phyloP scores from a whole-genome alignment of 306 rosid species.

The Cicer bijugum region DNA sequence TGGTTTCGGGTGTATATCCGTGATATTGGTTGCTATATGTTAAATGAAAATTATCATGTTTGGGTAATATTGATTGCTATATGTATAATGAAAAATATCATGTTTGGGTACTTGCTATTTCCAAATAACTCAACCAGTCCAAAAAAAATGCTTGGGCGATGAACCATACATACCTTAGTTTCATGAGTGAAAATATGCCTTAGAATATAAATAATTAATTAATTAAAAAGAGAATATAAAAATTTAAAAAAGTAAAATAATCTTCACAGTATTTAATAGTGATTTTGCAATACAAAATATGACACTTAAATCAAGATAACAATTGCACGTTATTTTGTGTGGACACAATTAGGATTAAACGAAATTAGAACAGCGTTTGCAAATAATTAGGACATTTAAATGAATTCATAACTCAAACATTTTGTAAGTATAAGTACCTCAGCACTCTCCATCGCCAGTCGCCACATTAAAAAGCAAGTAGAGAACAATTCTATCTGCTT shows the following conservation, averaged over 20 bases:
- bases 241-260: neutral
- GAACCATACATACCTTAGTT: no score
- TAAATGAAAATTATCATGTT: conserved; percentile 3
- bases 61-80: conserved; percentile 15
- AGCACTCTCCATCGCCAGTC: no score
- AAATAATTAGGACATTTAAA: neutral
- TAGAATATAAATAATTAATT: neutral
- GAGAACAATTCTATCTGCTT: no score
- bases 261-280: neutral
- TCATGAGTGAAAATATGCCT: neutral
- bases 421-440: neutral
- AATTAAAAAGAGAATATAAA: neutral
- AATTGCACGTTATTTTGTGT: neutral
- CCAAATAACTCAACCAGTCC: neutral
- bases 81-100: neutral
- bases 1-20: neutral
- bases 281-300: neutral
- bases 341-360: neutral
- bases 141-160: no score
- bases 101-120: conserved; percentile 1
- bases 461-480: no score
- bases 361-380: neutral
- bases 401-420: neutral
- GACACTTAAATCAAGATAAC: neutral
- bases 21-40: conserved; percentile 18